A percentile compares a stretch with the other conserved stretches of the same genome.
Conservation (phyloP, 192 early-diverging fungal genomes). For the Coemansia sp. region DNA sequence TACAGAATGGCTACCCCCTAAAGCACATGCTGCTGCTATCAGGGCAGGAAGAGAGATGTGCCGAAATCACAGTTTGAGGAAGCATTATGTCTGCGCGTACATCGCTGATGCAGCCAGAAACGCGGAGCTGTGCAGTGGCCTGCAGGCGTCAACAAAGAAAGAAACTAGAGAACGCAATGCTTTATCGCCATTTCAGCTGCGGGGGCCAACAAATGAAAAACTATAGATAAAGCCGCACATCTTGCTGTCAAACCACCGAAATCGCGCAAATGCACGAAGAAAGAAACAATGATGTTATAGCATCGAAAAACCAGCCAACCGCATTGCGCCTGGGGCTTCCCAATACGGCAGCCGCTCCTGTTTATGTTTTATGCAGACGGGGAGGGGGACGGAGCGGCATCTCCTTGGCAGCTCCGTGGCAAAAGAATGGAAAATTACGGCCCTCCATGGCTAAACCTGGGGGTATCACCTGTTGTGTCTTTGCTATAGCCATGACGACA, state of each 20-base stretch:
- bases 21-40: no score
- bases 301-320: background rate
- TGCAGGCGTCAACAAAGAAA: background rate
- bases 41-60: background rate
- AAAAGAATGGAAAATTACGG: background rate
- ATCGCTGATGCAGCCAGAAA: background rate
- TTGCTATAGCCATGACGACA: no score
- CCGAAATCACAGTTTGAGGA: background rate
- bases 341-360: background rate
- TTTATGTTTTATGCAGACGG: background rate
- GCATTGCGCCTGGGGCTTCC: background rate
- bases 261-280: background rate
- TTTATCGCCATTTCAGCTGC: no score
- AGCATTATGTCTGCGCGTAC: constrained; percentile 1
- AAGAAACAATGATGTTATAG: background rate
- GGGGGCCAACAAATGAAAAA: no score
- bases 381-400: background rate
- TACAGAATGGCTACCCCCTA: background rate
- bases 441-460: no score
- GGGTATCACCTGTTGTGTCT: no score
- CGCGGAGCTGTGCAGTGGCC: background rate
- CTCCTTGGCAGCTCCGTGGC: background rate
- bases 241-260: background rate
- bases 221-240: background rate
- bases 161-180: background rate